These are phyloP conservation scores for Cutaneotrichosporon daszewskae DNA, from an alignment of 1,284 basidiomycete genomes.

Conservation along the genomic window DNA sequence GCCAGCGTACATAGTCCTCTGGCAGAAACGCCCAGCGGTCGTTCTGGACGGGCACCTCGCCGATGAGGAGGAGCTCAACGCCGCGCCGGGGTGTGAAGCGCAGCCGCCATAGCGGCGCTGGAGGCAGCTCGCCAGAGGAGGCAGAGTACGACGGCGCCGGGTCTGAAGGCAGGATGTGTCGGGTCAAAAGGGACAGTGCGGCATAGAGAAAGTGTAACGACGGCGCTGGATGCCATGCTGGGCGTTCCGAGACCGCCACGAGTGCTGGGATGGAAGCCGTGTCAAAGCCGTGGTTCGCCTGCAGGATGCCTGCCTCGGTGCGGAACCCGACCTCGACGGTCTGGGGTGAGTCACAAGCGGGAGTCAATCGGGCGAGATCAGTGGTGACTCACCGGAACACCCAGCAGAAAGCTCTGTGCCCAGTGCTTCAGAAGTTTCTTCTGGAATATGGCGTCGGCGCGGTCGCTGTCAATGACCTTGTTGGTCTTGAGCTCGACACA, in stretches of 20 bases:
- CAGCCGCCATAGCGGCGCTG: conserved; percentile 36
- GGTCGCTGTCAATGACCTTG: conserved; percentile 61
- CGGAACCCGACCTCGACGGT: conserved; percentile 90
- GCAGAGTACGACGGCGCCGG: conserved; percentile 16
- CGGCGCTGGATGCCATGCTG: conserved; percentile 31
- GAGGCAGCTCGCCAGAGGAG: conserved; percentile 18
- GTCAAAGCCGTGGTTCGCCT: conserved; percentile 61
- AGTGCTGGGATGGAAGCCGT: conserved; percentile 59
- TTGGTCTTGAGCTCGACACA: conserved; percentile 94
- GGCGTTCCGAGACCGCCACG: neutral
- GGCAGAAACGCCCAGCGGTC: conserved; percentile 40
- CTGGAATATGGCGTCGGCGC: conserved; percentile 73
- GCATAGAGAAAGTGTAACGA: conserved; percentile 37
- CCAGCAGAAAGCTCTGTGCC: conserved; percentile 88
- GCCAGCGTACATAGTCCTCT: conserved; percentile 38
- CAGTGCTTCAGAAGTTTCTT: conserved; percentile 95
- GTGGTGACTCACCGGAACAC: conserved; percentile 64
- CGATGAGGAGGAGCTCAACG: conserved; percentile 31
- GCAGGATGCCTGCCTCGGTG: conserved; percentile 64
- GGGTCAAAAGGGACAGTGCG: conserved; percentile 25
- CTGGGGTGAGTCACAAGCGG: conserved; percentile 45
- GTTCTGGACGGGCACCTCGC: conserved; percentile 13
- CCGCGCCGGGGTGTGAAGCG: conserved; percentile 37
- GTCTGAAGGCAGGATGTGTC: conserved; percentile 36
- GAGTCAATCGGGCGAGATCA: neutral